Base-by-base conservation (phyloP, 176 grass and related monocot genomes). In the Stipa capillata region DNA sequence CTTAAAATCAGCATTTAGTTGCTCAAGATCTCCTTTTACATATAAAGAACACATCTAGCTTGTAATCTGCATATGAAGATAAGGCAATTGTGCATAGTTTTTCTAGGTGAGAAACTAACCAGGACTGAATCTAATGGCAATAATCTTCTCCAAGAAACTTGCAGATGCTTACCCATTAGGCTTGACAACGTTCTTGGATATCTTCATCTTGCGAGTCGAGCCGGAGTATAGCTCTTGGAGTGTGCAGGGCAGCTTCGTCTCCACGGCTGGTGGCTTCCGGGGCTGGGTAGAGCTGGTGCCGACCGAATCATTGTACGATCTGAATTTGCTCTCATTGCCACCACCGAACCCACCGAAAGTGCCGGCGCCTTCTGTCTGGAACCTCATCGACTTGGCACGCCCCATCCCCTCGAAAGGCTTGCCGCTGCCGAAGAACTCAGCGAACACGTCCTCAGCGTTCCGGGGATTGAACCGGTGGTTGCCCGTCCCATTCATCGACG, bases 201-300 rank as follows among this genome's bases (percentile, higher is more conserved):
- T 99, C 86, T 95, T 99, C 97, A 93, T 93, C 78, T 91, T 96
- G 83, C 88, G 89, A 6, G 89, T 92, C 21, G 92, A 89, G 34
- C 97, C 97, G 4, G 84, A 72, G 65, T 93, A 96, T 3, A 99
- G 40, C 54, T 99, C 97, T 68, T 83, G 90, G 18, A 99, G 92
- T 33, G 77, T 84, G 82, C 97, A 99, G 3, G 90, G 70, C 14
- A 99, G 66, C 45, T 95, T 95, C 23, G 81, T 91, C 65, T 99
- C 97, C 41, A 99, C 90, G 20, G 90, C 33, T 4, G 86, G 86
- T 23, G 92, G 81, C 69, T 99, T 99, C 40, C 82, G 71, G 45
- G 80, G 62, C 63, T 92, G 97, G 78, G 60, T 89, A 6, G 70
- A 77, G 63, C 86, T 89, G 27, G 81, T 75, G 20, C 86, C 79